Conservation (phyloP, 176 grass and related monocot species). For the Oryza meridionalis region DNA sequence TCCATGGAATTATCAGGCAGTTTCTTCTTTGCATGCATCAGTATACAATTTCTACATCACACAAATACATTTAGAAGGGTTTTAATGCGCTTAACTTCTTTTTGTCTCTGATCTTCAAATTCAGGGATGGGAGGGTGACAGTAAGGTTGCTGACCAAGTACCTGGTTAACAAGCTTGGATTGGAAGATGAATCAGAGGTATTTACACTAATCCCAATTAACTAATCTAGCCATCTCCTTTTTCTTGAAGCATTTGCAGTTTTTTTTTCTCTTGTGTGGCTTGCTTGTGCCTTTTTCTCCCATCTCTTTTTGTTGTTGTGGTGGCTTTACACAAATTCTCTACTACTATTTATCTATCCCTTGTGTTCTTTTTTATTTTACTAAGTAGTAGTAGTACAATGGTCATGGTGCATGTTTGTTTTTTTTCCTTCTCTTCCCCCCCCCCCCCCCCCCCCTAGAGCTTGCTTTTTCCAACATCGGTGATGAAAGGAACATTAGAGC, state of each 20-base stretch:
- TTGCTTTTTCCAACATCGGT: conserved; percentile 58
- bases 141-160: conserved; percentile 86
- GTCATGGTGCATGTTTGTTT: conserved; percentile 34
- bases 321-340: conserved; percentile 21
- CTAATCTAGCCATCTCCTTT: neutral
- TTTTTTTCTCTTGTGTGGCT: neutral
- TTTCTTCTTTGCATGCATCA: neutral
- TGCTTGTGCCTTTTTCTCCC: neutral
- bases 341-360: too few species aligned
- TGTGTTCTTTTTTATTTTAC: neutral
- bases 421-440: neutral
- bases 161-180: conserved; percentile 69
- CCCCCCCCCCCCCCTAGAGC: conserved; percentile 1
- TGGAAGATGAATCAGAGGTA: conserved; percentile 90
- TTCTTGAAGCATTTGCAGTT: conserved; percentile 22
- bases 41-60: neutral
- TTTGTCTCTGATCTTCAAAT: conserved; percentile 5
- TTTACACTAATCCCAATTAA: neutral
- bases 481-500: conserved; percentile 60
- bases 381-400: neutral
- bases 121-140: conserved; percentile 82
- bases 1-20: neutral
- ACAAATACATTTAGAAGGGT: neutral
- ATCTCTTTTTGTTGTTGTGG: neutral
- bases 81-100: neutral